phyloP scores from a whole-genome alignment of 345 rosid genomes.

The Melaleuca quinquenervia region DNA sequence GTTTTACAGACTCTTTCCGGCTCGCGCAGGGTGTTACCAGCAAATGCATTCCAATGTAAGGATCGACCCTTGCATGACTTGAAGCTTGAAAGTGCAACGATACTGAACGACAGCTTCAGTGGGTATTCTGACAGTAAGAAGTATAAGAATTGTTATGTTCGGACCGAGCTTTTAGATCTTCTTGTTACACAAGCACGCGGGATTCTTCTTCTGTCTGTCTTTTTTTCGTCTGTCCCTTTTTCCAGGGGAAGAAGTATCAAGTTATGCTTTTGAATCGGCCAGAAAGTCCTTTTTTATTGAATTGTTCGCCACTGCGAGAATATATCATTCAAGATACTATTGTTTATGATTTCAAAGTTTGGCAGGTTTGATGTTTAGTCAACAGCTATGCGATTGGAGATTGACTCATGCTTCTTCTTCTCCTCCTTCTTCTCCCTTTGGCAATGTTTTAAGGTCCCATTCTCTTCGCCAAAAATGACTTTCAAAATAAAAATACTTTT shows the following conservation, averaged over 20 bases:
- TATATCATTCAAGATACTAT: not conserved
- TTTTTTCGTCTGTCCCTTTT: not conserved
- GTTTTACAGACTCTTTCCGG: not conserved
- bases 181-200: not conserved
- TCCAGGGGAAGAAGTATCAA: not conserved
- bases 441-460: too few relatives aligned
- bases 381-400: not conserved
- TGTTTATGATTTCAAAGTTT: not conserved
- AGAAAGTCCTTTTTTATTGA: not conserved
- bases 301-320: not conserved
- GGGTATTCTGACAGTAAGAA: not conserved
- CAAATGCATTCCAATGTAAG: not conserved
- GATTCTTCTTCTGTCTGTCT: not conserved
- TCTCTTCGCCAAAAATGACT: too few relatives aligned
- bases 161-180: not conserved
- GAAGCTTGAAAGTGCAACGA: not conserved
- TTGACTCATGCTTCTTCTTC: not conserved
- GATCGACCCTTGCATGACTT: not conserved
- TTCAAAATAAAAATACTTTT: too few relatives aligned
- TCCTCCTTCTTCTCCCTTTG: too few relatives aligned
- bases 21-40: not conserved
- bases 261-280: not conserved
- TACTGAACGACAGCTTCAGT: not conserved
- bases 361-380: not conserved
- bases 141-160: not conserved